Evolutionary conservation across 108 stramenopile genomes (phyloP), one percentile per base, ranked within the genome.

Genomic region (Pseudonitzschia pungens): DNA sequence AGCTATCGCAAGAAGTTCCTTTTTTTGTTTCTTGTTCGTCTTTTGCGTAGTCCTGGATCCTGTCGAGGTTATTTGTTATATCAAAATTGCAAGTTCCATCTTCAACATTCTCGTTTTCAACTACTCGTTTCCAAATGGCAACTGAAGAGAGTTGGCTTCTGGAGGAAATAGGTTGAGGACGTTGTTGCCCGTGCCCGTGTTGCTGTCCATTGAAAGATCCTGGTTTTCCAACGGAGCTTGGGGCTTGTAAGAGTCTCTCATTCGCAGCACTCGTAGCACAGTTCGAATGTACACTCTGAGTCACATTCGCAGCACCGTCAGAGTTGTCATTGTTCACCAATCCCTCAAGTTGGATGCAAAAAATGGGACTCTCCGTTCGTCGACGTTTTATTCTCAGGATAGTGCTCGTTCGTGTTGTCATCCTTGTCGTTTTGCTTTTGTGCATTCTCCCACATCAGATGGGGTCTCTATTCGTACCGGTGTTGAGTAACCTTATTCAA

Each of bases 381-480:
- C 70, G 73, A 20, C 78, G 78, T 65, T 79, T 79, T 15, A 79
- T 71, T 9, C 78, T 26, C 12, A 79, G 33, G 42, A 79, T 63
- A 27, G 78, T 79, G 50, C 73, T 42, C 8, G 64, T 52, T 16
- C 20, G 16, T n/a, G 20, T 51, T 51, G 50, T 51, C 16, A 16
- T n/a, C 16, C 1, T 51, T 10, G 50, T n/a, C 20, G 50, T 51
- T n/a, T 36, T 6, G 6, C 36, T 36, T 36, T 36, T 36, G 36
- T 36, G 2, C 6, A n/a, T n/a, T n/a, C n/a, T n/a, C n/a, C n/a
- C n/a, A n/a, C n/a, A n/a, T n/a, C n/a, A n/a, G n/a, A n/a, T n/a
- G n/a, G n/a, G n/a, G n/a, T n/a, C n/a, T n/a, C n/a, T n/a, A n/a
- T n/a, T n/a, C n/a, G n/a, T n/a, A n/a, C n/a, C n/a, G n/a, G n/a